These are phyloP conservation scores for Pseudonitzschia delicatissima DNA, from an alignment of 108 stramenopile genomes.

Conservation along the genomic window DNA sequence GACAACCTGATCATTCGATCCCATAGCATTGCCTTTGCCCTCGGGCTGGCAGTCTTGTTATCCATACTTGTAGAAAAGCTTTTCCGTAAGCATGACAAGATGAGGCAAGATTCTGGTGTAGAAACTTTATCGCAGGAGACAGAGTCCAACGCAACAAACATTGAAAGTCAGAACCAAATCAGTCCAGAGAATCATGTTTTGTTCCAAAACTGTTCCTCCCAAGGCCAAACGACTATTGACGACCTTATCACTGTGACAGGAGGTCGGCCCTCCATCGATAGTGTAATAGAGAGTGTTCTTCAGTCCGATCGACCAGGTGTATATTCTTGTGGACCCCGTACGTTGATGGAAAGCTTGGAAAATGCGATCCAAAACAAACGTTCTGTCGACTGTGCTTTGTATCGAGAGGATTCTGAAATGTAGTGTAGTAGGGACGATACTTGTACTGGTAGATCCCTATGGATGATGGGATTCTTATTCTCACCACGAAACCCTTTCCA, in stretches of 20 bases:
- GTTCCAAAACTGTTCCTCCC: no score
- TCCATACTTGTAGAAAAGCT: neutral
- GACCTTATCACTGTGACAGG: neutral
- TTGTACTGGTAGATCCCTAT: no score
- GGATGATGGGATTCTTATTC: no score
- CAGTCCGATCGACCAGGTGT: neutral
- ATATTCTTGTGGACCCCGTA: slow-evolving; percentile 13
- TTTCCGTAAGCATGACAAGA: neutral
- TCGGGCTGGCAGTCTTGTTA: neutral
- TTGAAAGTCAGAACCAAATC: neutral
- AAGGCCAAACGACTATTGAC: no score
- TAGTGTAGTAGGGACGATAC: no score
- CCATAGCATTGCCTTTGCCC: neutral
- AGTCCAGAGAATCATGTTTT: no score
- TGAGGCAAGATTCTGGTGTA: no score
- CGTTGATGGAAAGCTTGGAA: slow-evolving; percentile 16
- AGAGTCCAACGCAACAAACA: neutral
- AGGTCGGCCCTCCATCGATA: neutral
- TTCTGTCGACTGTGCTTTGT: slow-evolving; percentile 13
- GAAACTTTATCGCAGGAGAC: no score
- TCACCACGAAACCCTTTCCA: no score
- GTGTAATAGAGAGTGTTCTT: neutral
- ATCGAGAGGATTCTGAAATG: slow-evolving; percentile 18
- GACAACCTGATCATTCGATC: slow-evolving; percentile 9
- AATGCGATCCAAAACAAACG: slow-evolving; percentile 4